A percentile compares a stretch with the other conserved stretches of the same genome.
These are phyloP conservation scores for Aspergillus oerlinghausenensis DNA, from an alignment of 2,329 filamentous ascomycete species.

Conservation along the genomic window DNA sequence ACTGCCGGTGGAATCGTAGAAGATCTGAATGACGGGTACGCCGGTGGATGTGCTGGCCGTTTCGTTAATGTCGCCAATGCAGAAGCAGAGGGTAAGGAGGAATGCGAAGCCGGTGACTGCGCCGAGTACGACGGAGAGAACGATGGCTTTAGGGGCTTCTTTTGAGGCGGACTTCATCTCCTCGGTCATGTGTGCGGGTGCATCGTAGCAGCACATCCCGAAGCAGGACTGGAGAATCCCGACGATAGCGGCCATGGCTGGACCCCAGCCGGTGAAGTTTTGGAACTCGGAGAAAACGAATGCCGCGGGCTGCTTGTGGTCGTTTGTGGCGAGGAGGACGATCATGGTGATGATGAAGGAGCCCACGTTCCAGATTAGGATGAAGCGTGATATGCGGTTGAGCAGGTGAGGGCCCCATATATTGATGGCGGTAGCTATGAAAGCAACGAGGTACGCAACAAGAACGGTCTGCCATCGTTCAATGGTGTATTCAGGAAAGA, in stretches of 20 bases:
- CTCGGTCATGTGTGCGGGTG: constrained; percentile 52
- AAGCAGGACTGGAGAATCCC: constrained; percentile 53
- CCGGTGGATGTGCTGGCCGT: constrained; percentile 46
- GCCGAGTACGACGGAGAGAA: constrained; percentile 43
- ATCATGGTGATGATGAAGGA: constrained; percentile 51
- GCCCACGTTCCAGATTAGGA: constrained; percentile 51
- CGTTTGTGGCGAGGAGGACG: constrained; percentile 51
- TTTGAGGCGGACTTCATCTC: constrained; percentile 39
- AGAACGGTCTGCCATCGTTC: constrained; percentile 55
- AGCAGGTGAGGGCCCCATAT: constrained; percentile 49
- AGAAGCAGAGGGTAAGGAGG: constrained; percentile 48
- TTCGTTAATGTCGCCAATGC: constrained; percentile 47
- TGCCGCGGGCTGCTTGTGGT: constrained; percentile 49
- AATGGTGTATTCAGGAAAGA: constrained; percentile 48
- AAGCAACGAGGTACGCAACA: constrained; percentile 47
- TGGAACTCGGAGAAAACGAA: constrained; percentile 55
- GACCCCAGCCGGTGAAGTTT: constrained; percentile 50
- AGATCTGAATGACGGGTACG: constrained; percentile 51
- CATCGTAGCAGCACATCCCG: constrained; percentile 50
- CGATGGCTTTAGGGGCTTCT: constrained; percentile 43
- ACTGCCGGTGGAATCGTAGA: constrained; percentile 46
- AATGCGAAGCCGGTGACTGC: constrained; percentile 47
- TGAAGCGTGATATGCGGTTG: constrained; percentile 47
- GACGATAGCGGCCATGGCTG: constrained; percentile 49
- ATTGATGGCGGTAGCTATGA: constrained; percentile 45